phyloP scores from a whole-genome alignment of 2,329 filamentous ascomycete genomes.

The Colletotrichum sp. region DNA sequence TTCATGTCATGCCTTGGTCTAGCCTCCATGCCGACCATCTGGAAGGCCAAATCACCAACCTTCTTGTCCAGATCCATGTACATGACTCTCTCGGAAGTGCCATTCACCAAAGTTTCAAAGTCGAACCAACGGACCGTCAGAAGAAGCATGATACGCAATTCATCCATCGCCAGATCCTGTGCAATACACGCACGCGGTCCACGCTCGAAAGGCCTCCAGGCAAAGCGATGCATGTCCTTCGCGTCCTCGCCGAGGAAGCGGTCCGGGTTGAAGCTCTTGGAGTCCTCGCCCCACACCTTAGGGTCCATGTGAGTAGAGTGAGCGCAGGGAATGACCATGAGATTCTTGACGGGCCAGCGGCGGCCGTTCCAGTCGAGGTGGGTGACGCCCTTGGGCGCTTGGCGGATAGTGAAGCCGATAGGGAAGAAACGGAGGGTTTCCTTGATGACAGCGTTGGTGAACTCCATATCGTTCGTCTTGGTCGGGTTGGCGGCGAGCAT shows the following conservation, averaged over 20 bases:
- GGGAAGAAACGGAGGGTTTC: conserved; percentile 59
- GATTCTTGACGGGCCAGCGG: conserved; percentile 39
- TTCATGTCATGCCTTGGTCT: conserved; percentile 16
- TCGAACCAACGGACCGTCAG: conserved; percentile 26
- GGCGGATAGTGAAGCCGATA: conserved; percentile 47
- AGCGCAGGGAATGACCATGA: conserved; percentile 24
- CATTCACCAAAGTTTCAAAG: conserved; percentile 25
- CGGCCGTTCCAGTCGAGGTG: conserved; percentile 42
- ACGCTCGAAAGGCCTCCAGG: conserved; percentile 36
- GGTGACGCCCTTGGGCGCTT: conserved; percentile 32
- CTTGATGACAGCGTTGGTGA: conserved; percentile 58
- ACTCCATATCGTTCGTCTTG: conserved; percentile 53
- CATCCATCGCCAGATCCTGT: conserved; percentile 36
- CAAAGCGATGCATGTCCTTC: conserved; percentile 18
- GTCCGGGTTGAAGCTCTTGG: conserved; percentile 43
- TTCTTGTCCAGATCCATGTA: conserved; percentile 29
- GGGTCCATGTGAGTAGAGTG: conserved; percentile 34
- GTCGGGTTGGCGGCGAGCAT: conserved; percentile 44
- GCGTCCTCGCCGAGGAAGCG: conserved; percentile 37
- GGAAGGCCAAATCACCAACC: conserved; percentile 26
- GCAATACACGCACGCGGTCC: conserved; percentile 39
- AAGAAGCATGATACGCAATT: conserved; percentile 30
- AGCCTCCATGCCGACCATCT: conserved; percentile 22
- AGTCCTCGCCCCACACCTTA: conserved; percentile 38
- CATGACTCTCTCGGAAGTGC: conserved; percentile 21